A percentile compares a stretch with the other conserved stretches of the same genome.
Evolutionary conservation across 2,329 filamentous ascomycete species (phyloP).

Genomic region (Endocalyx cinctus): DNA sequence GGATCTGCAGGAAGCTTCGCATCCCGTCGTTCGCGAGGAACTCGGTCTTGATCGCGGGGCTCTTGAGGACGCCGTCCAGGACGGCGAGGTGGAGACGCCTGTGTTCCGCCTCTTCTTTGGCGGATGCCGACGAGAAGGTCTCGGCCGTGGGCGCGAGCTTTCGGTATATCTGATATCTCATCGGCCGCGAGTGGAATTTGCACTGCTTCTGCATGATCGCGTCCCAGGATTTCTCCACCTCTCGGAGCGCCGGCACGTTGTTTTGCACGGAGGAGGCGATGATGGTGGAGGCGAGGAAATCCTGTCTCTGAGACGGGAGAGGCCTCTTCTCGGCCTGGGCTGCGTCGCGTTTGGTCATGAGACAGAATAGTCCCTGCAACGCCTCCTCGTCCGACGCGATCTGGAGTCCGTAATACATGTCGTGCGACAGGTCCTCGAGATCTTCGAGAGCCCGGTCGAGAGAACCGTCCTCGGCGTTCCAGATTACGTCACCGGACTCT

Average conservation of each 20-base stretch:
- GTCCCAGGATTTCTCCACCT: conserved; percentile 46
- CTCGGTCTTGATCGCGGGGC: conserved; percentile 44
- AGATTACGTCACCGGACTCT: too few species aligned
- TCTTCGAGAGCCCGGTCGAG: conserved; percentile 50
- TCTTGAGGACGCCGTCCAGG: conserved; percentile 54
- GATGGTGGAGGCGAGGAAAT: conserved; percentile 52
- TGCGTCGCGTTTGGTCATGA: conserved; percentile 36
- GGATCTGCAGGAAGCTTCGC: conserved; percentile 47
- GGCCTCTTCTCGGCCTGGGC: conserved; percentile 13
- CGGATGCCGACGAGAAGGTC: too few species aligned
- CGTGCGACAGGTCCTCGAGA: conserved; percentile 61
- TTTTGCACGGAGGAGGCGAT: conserved; percentile 58
- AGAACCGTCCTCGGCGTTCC: conserved; percentile 10
- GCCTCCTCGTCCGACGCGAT: conserved; percentile 52
- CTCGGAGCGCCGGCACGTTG: conserved; percentile 56
- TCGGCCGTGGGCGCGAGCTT: conserved; percentile 28
- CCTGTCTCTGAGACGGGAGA: conserved; percentile 25
- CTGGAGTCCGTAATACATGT: conserved; percentile 65
- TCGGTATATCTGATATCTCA: conserved; percentile 38
- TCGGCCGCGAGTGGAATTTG: conserved; percentile 9
- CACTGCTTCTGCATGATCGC: conserved; percentile 36
- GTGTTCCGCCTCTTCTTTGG: conserved; percentile 19
- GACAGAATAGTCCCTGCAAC: conserved; percentile 52
- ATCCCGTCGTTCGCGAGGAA: conserved; percentile 54
- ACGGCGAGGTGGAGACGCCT: conserved; percentile 36